Base-by-base conservation (phyloP, 108 stramenopile species). In the Skeletonema marinoi region DNA sequence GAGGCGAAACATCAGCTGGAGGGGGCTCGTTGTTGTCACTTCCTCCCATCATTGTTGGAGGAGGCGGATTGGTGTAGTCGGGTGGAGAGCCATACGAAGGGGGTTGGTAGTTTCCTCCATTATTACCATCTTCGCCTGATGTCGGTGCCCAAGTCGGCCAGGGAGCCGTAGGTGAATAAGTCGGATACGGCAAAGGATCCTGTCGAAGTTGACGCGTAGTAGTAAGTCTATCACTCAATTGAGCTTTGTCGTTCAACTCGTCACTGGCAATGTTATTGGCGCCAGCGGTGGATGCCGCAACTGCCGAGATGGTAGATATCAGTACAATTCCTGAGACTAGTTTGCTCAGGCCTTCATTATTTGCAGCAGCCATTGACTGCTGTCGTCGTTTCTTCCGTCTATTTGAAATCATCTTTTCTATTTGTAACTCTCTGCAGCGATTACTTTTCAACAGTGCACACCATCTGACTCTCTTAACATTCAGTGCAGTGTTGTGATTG, bases 131-230 rank as follows among this genome's bases (percentile, higher is more conserved):
- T 25, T 25, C 50, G 7, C 50, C 50, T 13, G n/a, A 16, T 51
- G 50, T 51, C 50, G 50, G 50, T 19, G 50, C 19, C 50, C 50
- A 51, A 51, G 50, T 51, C n/a, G 50, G 50, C 50, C 50, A 51
- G 6, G 50, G 50, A 5, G 50, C 50, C 6, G 17, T 51, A 1
- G 50, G 50, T 1, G 17, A 19, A 51, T 51, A 51, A n/a, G 50
- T 51, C 19, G 50, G 50, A 51, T 51, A 51, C 19, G 17, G 25
- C 25, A 25, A 19, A 17, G 50, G 50, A 19, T 51, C 17, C 19
- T 3, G 50, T 51, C 50, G 4, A 19, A 51, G 19, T 51, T 19
- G 19, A 6, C 50, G 33, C 33, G 33, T 25, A 25, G 25, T 25
- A 0, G 25, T 35, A 35, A 35, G 33, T 6, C 4, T 41, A 4